phyloP scores from a whole-genome alignment of 352 stramenopile species.

The Globisporangium abappressorium region DNA sequence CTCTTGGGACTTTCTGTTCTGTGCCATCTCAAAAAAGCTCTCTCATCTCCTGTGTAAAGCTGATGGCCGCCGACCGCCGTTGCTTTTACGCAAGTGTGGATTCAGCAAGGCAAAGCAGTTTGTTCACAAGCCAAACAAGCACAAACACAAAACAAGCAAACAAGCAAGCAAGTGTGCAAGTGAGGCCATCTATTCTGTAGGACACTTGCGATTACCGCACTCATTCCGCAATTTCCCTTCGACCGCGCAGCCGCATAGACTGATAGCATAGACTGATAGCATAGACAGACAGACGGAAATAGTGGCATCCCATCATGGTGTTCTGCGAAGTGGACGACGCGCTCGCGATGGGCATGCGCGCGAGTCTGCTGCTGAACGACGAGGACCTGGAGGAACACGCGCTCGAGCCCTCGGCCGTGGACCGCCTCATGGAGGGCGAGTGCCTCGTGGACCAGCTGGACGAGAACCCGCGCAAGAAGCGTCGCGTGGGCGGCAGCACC shows the following conservation, averaged over 20 bases:
- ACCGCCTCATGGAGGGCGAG: constrained; percentile 42
- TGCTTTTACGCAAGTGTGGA: too few species aligned
- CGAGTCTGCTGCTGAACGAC: constrained; percentile 19
- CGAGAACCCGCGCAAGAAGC: constrained; percentile 23
- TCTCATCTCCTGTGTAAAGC: too few species aligned
- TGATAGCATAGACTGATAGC: too few species aligned
- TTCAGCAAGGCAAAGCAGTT: too few species aligned
- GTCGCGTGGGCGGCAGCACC: constrained; percentile 16
- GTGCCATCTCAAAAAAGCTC: too few species aligned
- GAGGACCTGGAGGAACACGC: constrained; percentile 38
- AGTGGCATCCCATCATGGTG: not conserved
- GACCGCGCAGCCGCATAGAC: not conserved
- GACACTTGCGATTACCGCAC: not conserved
- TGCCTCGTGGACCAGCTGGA: constrained; percentile 44
- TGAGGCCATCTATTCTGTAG: not conserved
- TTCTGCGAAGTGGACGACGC: constrained; percentile 16
- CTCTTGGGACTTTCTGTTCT: too few species aligned
- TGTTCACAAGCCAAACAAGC: too few species aligned
- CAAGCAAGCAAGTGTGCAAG: not conserved
- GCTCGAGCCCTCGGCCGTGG: constrained; percentile 27
- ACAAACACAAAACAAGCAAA: not conserved
- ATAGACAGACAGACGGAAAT: too few species aligned
- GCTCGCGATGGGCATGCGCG: constrained; percentile 11
- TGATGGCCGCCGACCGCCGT: too few species aligned
- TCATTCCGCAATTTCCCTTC: constrained; percentile 10